Evolutionary conservation across 495 filamentous ascomycete genomes (phyloP).

Genomic region (Parathielavia hyrcaniae): DNA sequence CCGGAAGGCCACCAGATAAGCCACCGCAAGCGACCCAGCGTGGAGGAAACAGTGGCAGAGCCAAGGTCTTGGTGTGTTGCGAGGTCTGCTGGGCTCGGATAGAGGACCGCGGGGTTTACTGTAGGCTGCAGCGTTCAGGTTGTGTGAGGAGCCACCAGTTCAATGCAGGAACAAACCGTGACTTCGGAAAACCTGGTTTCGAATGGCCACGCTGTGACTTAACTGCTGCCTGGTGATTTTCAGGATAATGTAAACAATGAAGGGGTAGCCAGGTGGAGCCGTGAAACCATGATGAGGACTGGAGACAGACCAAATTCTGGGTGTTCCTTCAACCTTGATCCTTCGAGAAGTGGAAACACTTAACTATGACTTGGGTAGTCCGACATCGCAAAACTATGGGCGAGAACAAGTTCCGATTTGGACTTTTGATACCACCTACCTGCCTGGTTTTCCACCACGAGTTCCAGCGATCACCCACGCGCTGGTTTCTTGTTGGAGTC

Average conservation of each 20-base stretch:
- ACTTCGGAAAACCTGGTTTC: not conserved
- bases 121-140: no score
- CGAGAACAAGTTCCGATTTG: not conserved
- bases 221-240: not conserved
- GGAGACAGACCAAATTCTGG: no score
- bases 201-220: not conserved
- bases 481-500: not conserved
- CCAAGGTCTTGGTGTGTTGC: not conserved
- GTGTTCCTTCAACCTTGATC: no score
- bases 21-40: constrained; percentile 15
- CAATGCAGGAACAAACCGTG: not conserved
- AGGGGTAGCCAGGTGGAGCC: no score
- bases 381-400: no score
- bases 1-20: constrained; percentile 26
- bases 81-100: not conserved
- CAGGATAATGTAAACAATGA: not conserved
- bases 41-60: constrained; percentile 5
- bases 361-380: no score
- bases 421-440: constrained; percentile 21
- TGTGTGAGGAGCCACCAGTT: not conserved
- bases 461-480: no score
- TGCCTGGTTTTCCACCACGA: not conserved
- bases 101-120: not conserved
- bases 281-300: no score
- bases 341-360: no score